These are phyloP conservation scores for Chrysoporthe cubensis DNA, from an alignment of 2,329 filamentous ascomycete genomes.

Conservation along the genomic window DNA sequence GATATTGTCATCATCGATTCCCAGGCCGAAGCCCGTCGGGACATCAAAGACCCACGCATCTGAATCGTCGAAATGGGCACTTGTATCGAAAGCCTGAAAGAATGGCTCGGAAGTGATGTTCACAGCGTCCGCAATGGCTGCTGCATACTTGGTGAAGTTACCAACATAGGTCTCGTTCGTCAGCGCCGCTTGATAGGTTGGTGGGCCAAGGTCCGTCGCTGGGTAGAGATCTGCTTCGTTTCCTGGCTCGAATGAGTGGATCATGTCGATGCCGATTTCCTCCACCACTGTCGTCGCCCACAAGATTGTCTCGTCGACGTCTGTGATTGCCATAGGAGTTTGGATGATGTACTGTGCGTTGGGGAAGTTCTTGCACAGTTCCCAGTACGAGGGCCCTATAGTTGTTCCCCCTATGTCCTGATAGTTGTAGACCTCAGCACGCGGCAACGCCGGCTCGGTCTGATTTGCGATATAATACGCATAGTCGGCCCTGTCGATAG, in stretches of 20 bases:
- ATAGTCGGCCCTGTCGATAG: slow-evolving; percentile 39
- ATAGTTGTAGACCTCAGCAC: slow-evolving; percentile 40
- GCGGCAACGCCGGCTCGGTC: slow-evolving; percentile 37
- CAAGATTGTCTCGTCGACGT: slow-evolving; percentile 40
- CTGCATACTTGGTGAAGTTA: slow-evolving; percentile 41
- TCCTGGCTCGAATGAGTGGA: slow-evolving; percentile 43
- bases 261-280: slow-evolving; percentile 37
- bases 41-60: slow-evolving; percentile 37
- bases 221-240: slow-evolving; percentile 42
- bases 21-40: slow-evolving; percentile 38
- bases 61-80: slow-evolving; percentile 34
- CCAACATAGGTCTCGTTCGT: slow-evolving; percentile 41
- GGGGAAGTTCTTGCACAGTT: slow-evolving; percentile 38
- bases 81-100: slow-evolving; percentile 43
- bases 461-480: slow-evolving; percentile 40
- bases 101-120: slow-evolving; percentile 35
- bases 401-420: slow-evolving; percentile 41
- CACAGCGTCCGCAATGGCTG: slow-evolving; percentile 36
- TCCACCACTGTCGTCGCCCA: slow-evolving; percentile 39
- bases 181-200: slow-evolving; percentile 40
- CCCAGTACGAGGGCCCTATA: slow-evolving; percentile 42
- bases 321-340: slow-evolving; percentile 41
- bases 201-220: slow-evolving; percentile 37
- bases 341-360: slow-evolving; percentile 41
- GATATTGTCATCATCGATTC: slow-evolving; percentile 38